Evolutionary conservation across 2,329 filamentous ascomycete species (phyloP), one percentile per base, ranked within the genome.

Genomic region (Talaromyces sp.): DNA sequence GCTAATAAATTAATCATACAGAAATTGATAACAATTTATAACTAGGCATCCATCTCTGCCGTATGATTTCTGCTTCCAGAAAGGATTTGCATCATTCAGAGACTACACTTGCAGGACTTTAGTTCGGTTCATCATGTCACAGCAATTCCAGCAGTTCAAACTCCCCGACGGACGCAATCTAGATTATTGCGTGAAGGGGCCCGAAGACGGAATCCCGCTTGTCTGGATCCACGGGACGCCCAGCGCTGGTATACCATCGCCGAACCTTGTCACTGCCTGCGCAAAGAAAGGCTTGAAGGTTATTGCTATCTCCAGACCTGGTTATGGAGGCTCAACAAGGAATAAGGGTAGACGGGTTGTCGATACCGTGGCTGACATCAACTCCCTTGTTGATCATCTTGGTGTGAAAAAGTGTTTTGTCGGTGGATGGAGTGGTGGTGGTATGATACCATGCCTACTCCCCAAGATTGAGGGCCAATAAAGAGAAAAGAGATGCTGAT

Each of bases 151-250:
- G 19, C 43, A 46, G 21, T 25, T 40, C 11, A 21, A 39, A 22
- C 53, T 56, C 5, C 53, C 53, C 13, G 53, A 56, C 11, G 53
- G 53, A n/a, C 53, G 53, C 5, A 56, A 56, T 33, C 19, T 56
- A 3, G 41, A 56, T 33, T 48, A 56, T 33, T 28, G 15, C 13
- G 35, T 56, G 2, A 40, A 31, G 13, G 54, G 54, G 3, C 54
- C 54, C 10, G 21, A 40, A 11, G 45, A 56, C n/a, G 54, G 43
- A 21, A 40, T 40, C n/a, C 28, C 54, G 15, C 35, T 56, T 4
- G 13, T 56, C n/a, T 56, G 36, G 33, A 39, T 56, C 22, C 54
- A 56, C n/a, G 54, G 54, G 9, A 56, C 54, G 2, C 54, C 54
- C 5, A 15, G 43, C 2, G 21, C 43, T 33, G 54, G 35, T 9